phyloP scores from a whole-genome alignment of 2,329 filamentous ascomycete species.

The Zymoseptoria pseudotritici region DNA sequence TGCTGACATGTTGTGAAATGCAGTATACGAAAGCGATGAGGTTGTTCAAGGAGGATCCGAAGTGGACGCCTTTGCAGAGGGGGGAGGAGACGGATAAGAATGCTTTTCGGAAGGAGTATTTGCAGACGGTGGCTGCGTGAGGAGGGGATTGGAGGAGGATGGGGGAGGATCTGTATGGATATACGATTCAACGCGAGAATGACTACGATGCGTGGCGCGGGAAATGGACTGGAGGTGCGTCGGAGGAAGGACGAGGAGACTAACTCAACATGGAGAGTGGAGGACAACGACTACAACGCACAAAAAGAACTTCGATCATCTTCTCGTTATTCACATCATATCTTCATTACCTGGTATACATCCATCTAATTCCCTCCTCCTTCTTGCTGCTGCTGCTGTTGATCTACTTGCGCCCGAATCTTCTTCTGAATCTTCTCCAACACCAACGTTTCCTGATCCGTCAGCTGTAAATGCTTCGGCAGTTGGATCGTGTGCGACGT shows the following conservation, averaged over 20 bases:
- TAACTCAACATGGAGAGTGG: too few relatives aligned
- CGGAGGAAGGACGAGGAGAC: too few relatives aligned
- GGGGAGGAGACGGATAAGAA: slow-evolving; percentile 70
- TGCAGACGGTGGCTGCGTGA: slow-evolving; percentile 31
- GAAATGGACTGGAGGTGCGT: too few relatives aligned
- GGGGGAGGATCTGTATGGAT: neutral
- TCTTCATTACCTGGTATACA: neutral
- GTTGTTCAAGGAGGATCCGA: slow-evolving; percentile 95
- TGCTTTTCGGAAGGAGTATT: slow-evolving; percentile 68
- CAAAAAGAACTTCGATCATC: neutral
- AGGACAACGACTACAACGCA: neutral
- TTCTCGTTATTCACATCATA: neutral
- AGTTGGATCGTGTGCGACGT: slow-evolving; percentile 26
- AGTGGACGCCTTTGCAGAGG: slow-evolving; percentile 92
- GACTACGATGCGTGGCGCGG: too few relatives aligned
- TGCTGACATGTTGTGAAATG: neutral
- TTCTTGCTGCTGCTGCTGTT: neutral
- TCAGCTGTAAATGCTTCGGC: slow-evolving; percentile 31
- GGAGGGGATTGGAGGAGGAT: neutral
- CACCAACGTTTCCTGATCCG: slow-evolving; percentile 29
- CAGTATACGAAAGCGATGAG: slow-evolving; percentile 95
- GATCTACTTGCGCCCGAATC: neutral
- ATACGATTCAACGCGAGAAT: neutral
- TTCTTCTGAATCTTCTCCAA: slow-evolving; percentile 31
- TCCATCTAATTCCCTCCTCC: neutral